Evolutionary conservation across 1,284 basidiomycete genomes (phyloP), one percentile per base, ranked within the genome.

Genomic region (Trichosporon coremiiforme): DNA sequence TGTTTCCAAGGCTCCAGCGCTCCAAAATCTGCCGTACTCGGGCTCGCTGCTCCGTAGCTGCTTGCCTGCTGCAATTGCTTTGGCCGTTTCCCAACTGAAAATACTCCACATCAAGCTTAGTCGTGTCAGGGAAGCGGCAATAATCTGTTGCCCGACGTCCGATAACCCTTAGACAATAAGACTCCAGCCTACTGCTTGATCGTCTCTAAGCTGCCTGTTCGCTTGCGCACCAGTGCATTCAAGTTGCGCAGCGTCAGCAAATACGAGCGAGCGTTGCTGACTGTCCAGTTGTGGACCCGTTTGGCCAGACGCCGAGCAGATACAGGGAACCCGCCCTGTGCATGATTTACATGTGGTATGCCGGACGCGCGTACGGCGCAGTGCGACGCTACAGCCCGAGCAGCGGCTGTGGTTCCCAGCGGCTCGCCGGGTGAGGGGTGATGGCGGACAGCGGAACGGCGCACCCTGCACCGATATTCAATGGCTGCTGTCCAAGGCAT

Each of bases 371-470:
- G 50, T 25, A 13, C 8, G 17, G n/a, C 50, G 50, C 20, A 17
- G 20, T 25, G 10, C 9, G 20, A 53, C 22, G 20, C 50, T 25
- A 53, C 12, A 25, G 50, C 50, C 50, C 50, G 50, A 12, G 20
- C 20, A 53, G 50, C 50, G 50, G 50, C 50, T 53, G 50, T 10
- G 50, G 50, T 25, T 53, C 50, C 20, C 50, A 45, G 41, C 22
- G 20, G 50, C 5, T 53, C n/a, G 50, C 50, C 50, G 50, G 50
- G 20, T 53, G 50, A 53, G 50, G n/a, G 50, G 8, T 22, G 50
- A 25, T 53, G 50, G 50, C 50, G 22, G 50, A 53, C 50, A 53
- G 50, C 50, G 50, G 50, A 53, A 53, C 50, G 20, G 22, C n/a
- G 50, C 50, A 45, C 17, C 41, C 41, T 45, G 17, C 50, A n/a